A percentile compares a stretch with the other conserved stretches of the same genome.
Evolutionary conservation across 371 early-diverging fungal species (phyloP).

Genomic region (Apophysomyces elegans): DNA sequence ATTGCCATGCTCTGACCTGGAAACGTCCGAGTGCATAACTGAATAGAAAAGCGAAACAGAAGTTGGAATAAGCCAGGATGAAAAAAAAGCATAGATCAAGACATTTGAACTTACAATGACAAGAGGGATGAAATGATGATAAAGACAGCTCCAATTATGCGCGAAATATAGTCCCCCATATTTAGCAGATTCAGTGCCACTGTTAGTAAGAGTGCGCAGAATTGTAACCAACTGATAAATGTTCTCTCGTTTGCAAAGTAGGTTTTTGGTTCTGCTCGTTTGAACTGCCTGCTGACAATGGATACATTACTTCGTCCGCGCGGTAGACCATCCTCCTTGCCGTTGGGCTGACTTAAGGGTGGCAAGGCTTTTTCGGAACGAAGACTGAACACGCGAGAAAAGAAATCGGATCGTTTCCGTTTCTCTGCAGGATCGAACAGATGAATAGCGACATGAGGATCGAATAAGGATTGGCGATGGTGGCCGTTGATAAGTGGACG

Average conservation of each 20-base stretch:
- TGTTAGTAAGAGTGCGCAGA: conserved; percentile 74
- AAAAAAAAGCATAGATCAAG: not conserved
- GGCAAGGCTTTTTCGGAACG: not conserved
- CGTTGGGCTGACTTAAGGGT: conserved; percentile 1
- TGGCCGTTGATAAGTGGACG: conserved; percentile 51
- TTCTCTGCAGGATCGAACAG: conserved; percentile 3
- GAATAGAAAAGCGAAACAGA: not conserved
- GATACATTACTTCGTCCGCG: not conserved
- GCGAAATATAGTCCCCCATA: conserved; percentile 64
- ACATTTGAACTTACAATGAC: conserved; percentile 32
- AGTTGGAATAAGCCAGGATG: not conserved
- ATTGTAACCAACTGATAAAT: conserved; percentile 89
- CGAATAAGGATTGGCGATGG: conserved; percentile 31
- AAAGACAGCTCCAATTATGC: conserved; percentile 49
- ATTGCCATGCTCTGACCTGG: conserved; percentile 43
- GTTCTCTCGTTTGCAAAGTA: conserved; percentile 96
- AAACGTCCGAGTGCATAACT: conserved; percentile 45
- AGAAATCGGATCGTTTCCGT: not conserved
- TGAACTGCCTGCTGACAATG: not conserved
- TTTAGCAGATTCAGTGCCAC: conserved; percentile 82
- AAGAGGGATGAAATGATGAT: conserved; percentile 33
- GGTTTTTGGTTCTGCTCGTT: conserved; percentile 81
- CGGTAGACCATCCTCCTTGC: conserved; percentile 4
- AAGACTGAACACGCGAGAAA: not conserved
- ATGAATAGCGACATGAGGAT: not conserved